A percentile compares a stretch with the other conserved stretches of the same genome.
phyloP scores from a whole-genome alignment of 495 filamentous ascomycete genomes.

The Hypoxylon fuscum region DNA sequence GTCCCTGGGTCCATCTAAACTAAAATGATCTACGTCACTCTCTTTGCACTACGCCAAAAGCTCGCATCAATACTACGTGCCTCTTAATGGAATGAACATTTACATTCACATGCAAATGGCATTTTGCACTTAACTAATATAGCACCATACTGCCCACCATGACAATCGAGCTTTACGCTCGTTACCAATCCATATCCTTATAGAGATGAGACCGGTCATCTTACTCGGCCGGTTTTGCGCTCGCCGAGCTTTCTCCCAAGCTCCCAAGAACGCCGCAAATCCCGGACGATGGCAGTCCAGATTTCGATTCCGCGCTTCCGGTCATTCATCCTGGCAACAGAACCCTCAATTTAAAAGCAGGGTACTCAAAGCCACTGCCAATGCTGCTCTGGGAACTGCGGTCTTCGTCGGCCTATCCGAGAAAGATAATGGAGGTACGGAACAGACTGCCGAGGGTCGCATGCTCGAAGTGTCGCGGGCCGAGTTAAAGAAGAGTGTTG shows the following conservation, averaged over 20 bases:
- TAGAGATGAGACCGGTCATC: constrained; percentile 43
- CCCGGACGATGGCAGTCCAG: constrained; percentile 33
- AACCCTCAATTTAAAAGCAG: constrained; percentile 12
- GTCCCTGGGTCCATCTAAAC: not conserved
- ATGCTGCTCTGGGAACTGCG: constrained; percentile 56
- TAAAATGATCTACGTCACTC: constrained; percentile 33
- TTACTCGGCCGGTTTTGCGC: constrained; percentile 40
- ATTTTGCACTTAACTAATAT: not conserved
- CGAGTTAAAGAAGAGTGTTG: constrained; percentile 74
- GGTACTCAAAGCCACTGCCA: constrained; percentile 61
- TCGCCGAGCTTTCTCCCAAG: constrained; percentile 31
- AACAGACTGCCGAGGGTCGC: constrained; percentile 78
- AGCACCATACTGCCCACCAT: constrained; percentile 19
- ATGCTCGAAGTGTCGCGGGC: constrained; percentile 84
- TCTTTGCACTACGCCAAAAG: not conserved
- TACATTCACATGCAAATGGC: too few relatives aligned
- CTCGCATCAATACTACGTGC: too few relatives aligned
- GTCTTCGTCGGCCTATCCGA: constrained; percentile 80
- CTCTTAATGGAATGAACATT: constrained; percentile 11
- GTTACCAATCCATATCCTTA: constrained; percentile 9
- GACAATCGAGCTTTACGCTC: constrained; percentile 8
- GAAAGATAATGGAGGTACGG: constrained; percentile 64
- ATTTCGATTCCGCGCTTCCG: constrained; percentile 8
- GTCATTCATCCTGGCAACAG: constrained; percentile 1
- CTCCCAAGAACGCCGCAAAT: constrained; percentile 21